Conservation (phyloP, 1,284 basidiomycete species). For the Cystobasidiaceae sp. region DNA sequence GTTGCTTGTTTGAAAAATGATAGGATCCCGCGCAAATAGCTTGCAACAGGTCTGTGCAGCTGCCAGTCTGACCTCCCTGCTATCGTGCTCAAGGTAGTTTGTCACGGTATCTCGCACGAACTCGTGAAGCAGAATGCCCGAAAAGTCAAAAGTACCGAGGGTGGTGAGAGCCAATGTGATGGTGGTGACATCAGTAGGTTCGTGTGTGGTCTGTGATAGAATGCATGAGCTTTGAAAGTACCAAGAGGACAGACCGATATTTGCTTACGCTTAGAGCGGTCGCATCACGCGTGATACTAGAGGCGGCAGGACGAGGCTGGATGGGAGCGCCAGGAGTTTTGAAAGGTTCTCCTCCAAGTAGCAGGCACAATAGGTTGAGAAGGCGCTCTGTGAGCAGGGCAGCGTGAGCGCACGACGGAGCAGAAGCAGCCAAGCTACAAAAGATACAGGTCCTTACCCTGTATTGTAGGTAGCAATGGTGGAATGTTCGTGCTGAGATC, state of each 20-base stretch:
- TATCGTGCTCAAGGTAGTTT: constrained; percentile 91
- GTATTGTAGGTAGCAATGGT: constrained; percentile 83
- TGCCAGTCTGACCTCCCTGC: constrained; percentile 78
- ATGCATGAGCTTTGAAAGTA: background rate
- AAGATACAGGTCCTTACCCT: constrained; percentile 49
- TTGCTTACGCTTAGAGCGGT: constrained; percentile 19
- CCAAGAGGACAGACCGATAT: background rate
- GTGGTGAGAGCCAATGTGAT: constrained; percentile 82
- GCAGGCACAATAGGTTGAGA: constrained; percentile 72
- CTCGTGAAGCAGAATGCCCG: constrained; percentile 81
- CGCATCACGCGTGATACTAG: constrained; percentile 20
- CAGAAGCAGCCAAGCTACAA: background rate
- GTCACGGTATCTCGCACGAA: constrained; percentile 89
- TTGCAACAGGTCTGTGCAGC: constrained; percentile 89
- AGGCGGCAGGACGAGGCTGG: constrained; percentile 11
- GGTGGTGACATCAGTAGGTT: constrained; percentile 54
- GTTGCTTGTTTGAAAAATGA: constrained; percentile 91
- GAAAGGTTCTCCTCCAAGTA: constrained; percentile 76
- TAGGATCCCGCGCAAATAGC: constrained; percentile 89
- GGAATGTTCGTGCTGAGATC: constrained; percentile 85
- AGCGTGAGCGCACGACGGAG: constrained; percentile 15
- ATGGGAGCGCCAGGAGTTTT: constrained; percentile 69
- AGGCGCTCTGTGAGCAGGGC: constrained; percentile 63
- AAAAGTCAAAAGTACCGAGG: constrained; percentile 91
- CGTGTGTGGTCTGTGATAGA: constrained; percentile 32